These are phyloP conservation scores for Aspergillus panamensis DNA, from an alignment of 495 filamentous ascomycete species.

Conservation along the genomic window DNA sequence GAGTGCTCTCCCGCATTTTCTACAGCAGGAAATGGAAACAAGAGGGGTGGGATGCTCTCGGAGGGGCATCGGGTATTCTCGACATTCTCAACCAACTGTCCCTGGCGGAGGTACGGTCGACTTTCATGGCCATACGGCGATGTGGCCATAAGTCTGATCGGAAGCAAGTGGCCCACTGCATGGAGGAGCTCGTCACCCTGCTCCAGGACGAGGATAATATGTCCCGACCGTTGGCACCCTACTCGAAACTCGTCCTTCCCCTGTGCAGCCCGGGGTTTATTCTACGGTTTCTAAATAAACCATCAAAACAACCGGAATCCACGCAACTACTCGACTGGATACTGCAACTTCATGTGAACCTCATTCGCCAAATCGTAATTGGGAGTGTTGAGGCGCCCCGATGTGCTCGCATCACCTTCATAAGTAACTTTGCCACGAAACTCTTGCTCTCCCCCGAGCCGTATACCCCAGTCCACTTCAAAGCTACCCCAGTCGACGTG, in stretches of 20 bases:
- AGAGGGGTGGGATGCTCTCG: background rate
- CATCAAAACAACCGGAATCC: too few species aligned
- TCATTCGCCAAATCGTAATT: background rate
- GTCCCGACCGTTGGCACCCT: background rate
- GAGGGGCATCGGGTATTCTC: background rate
- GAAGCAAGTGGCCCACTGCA: background rate
- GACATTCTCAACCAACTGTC: background rate
- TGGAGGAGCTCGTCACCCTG: background rate
- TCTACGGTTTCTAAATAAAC: background rate
- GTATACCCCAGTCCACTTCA: background rate
- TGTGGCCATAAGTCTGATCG: background rate
- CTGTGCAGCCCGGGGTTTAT: background rate
- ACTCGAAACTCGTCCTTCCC: background rate
- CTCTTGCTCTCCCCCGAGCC: background rate
- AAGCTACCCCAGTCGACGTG: background rate
- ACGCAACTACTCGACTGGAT: background rate
- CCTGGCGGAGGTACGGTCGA: background rate
- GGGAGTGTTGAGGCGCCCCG: background rate
- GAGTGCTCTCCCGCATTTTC: background rate
- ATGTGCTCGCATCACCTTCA: background rate
- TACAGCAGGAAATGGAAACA: background rate
- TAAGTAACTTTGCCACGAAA: background rate
- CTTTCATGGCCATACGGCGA: background rate
- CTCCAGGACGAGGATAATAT: background rate
- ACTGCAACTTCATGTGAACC: background rate